Evolutionary conservation across 2,329 filamentous ascomycete genomes (phyloP).

Genomic region (Hypoxylon sp.): DNA sequence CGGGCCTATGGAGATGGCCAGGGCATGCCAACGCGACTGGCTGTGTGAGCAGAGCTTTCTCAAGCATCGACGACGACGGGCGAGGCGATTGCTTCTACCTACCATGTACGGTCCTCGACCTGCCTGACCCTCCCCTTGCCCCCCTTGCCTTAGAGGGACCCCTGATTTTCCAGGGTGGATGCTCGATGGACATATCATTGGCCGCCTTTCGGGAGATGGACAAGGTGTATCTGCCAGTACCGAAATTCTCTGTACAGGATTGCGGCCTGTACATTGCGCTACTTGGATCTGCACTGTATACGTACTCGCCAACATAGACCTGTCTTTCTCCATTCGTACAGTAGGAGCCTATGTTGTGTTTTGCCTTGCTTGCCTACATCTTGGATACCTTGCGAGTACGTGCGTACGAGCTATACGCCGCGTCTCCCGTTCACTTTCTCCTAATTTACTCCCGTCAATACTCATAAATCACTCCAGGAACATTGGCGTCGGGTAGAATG

Average conservation of each 20-base stretch:
- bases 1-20: background rate
- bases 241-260: conserved; percentile 34
- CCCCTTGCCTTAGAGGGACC: conserved; percentile 44
- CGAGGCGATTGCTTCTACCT: conserved; percentile 22
- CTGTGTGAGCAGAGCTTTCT: background rate
- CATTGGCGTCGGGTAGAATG: conserved; percentile 3
- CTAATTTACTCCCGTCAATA: conserved; percentile 3
- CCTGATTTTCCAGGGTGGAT: conserved; percentile 38
- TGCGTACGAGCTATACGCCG: conserved; percentile 20
- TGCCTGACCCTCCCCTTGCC: too few species aligned
- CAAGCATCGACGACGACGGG: conserved; percentile 20
- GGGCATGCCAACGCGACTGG: background rate
- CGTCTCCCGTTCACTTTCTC: conserved; percentile 6
- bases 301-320: background rate
- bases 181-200: conserved; percentile 38
- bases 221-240: conserved; percentile 41
- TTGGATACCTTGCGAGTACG: background rate
- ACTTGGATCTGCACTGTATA: conserved; percentile 25
- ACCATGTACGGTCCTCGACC: conserved; percentile 18
- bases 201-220: conserved; percentile 41
- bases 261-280: conserved; percentile 21
- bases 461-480: background rate
- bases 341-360: too few species aligned
- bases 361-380: background rate
- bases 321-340: too few species aligned